Evolutionary conservation across 176 grass and related monocot genomes (phyloP), one percentile per base, ranked within the genome.

Genomic region (Oryza glaberrima): DNA sequence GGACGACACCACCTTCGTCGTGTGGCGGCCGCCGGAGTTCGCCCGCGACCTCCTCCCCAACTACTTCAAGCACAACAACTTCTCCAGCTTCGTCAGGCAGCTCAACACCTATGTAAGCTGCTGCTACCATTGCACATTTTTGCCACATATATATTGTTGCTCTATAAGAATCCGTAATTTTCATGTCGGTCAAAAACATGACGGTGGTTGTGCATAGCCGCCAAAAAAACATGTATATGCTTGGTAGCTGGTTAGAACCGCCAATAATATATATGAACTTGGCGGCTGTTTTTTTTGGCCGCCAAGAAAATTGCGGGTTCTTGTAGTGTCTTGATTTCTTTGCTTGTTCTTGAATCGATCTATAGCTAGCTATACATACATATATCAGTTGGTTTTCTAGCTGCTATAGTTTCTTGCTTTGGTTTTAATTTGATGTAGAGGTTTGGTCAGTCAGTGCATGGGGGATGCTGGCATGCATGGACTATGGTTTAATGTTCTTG

Each of bases 41-140:
- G 83, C 94, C 20, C 87, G 96, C 54, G 96, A 99, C 75, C 92
- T 99, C 84, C 87, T 99, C 64, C 94, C 93, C 2, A 95, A 91
- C 84, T 99, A 94, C 94, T 99, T 99, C 93, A 99, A 99, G 86
- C 96, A 99, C 91, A 94, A 94, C 81, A 99, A 99, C 89, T 96
- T 99, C 90, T 96, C 96, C 16, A 99, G 96, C 82, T 99, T 99
- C 88, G 91, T 99, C 81, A 72, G 96, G 72, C 96, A 99, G 90
- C 96, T 99, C 67, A 99, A 99, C 91, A 99, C 96, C 88, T 99
- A 99, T 75, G 96, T 98, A 94, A n/a, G 84, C 4, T 38, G 30
- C 35, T 36, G 4, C 67, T 41, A 8, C 7, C 40, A 41, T 41
- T 44, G 2, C 12, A 49, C 3, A 2, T 26, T 75, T 26, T 52